Percentiles rank a stretch among this genome's conserved stretches.
Conservation (phyloP, 148 eudicot species). For the Rhododendron henanense region DNA sequence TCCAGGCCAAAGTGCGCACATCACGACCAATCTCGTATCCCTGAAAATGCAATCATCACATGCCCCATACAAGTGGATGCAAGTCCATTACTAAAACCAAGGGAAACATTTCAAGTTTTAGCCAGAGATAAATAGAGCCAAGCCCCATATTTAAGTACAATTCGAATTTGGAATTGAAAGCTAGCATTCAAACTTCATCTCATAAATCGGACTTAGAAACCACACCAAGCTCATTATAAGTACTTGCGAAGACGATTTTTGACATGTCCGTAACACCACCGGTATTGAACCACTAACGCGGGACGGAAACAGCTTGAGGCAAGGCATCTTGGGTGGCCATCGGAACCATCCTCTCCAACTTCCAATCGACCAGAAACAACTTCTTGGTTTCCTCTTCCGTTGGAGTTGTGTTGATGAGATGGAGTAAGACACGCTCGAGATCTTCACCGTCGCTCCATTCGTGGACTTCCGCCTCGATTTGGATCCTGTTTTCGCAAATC, state of each 20-base stretch:
- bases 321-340: constrained; percentile 35
- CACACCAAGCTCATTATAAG: background rate
- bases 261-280: background rate
- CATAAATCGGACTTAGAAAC: background rate
- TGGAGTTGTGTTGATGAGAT: constrained; percentile 31
- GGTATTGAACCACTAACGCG: background rate
- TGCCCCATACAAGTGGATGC: background rate
- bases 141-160: background rate
- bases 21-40: no score
- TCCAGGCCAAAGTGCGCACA: no score
- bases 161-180: no score
- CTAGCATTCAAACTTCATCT: background rate
- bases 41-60: no score
- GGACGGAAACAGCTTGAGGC: constrained; percentile 48
- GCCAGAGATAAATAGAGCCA: background rate
- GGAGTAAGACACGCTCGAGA: constrained; percentile 40
- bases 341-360: constrained; percentile 30
- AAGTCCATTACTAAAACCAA: background rate
- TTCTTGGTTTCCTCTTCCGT: constrained; percentile 7
- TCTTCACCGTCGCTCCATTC: constrained; percentile 77
- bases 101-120: background rate
- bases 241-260: background rate
- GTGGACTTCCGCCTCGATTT: constrained; percentile 47
- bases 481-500: constrained; percentile 40
- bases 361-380: constrained; percentile 43